Evolutionary conservation across 495 filamentous ascomycete genomes (phyloP), one percentile per base, ranked within the genome.

Genomic region (Oleoguttula mirabilis): DNA sequence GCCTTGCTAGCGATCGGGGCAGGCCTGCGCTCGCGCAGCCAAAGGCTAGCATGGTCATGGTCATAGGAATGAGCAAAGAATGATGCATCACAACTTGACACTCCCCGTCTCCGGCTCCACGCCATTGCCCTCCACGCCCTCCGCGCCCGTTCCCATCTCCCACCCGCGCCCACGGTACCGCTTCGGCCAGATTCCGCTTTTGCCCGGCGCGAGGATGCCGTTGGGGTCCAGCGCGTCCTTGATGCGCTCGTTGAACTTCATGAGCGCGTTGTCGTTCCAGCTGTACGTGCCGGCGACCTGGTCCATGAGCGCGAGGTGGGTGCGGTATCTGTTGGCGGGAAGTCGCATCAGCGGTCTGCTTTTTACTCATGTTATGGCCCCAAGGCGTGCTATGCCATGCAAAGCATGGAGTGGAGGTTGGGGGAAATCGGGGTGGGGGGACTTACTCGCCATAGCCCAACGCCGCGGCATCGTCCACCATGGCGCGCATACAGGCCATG

Each of bases 151-250:
- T 6, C 48, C 12, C 23, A 56, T 43, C 47, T 63, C 60, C 66
- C 63, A 67, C 32, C 56, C 60, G 16, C 62, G 55, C 3, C 57
- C 58, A 12, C 61, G 51, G 52, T 75, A 76, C 19, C 54, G 54
- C 52, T 64, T 67, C 3, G 69, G 70, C 73, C 72, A 75, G 32
- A 76, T 69, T 0, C 73, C 73, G 43, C 60, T 67, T 46, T 68
- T 66, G 0, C 73, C 73, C 0, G 73, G 71, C 3, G 69, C 65
- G 37, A 76, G 48, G 32, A 77, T 74, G 0, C 70, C 69, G 36
- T 75, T 76, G 3, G 71, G 72, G 56, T 77, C 73, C n/a, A 76
- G 47, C 12, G 69, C 64, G 42, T 78, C 64, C 61, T 76, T 75
- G 10, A 76, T 42, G 24, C 43, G 60, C 63, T 76, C 67, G 41